These are phyloP conservation scores for Brachypodium distachyon DNA, from an alignment of 202 grass and related monocot species.

Conservation along the genomic window DNA sequence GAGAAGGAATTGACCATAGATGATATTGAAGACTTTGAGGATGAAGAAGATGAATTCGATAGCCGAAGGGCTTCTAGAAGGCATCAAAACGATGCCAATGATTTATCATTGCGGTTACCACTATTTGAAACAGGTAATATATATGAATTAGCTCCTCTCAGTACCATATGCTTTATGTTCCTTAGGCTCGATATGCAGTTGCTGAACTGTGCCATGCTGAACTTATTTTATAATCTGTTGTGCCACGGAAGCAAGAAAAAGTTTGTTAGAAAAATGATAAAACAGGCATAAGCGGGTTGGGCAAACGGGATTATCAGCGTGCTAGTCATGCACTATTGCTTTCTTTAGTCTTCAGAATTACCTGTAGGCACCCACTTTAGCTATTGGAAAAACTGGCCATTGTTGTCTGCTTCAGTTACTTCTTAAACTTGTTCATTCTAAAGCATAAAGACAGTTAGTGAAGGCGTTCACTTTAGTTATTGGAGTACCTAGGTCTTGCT, in stretches of 20 bases:
- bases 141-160: not conserved
- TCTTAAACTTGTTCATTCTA: not conserved
- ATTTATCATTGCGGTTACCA: slow-evolving; percentile 55
- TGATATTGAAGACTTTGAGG: slow-evolving; percentile 97
- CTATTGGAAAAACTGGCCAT: not conserved
- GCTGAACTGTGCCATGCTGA: too few relatives aligned
- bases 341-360: slow-evolving; percentile 3
- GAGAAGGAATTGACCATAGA: slow-evolving; percentile 87
- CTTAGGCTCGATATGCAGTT: too few relatives aligned
- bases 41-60: slow-evolving; percentile 81
- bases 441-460: not conserved
- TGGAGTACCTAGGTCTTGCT: not conserved
- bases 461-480: not conserved
- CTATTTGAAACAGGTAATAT: slow-evolving; percentile 67
- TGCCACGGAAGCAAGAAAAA: too few relatives aligned
- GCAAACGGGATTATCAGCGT: too few relatives aligned
- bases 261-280: too few relatives aligned
- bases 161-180: not conserved
- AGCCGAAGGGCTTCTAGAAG: slow-evolving; percentile 61
- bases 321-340: not conserved
- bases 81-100: slow-evolving; percentile 56
- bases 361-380: not conserved
- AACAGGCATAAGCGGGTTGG: too few relatives aligned
- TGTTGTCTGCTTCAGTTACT: not conserved
- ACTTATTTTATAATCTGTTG: too few relatives aligned